A percentile compares a stretch with the other conserved stretches of the same genome.
phyloP scores from a whole-genome alignment of 2,329 filamentous ascomycete genomes.

The Juglanconis sp. region DNA sequence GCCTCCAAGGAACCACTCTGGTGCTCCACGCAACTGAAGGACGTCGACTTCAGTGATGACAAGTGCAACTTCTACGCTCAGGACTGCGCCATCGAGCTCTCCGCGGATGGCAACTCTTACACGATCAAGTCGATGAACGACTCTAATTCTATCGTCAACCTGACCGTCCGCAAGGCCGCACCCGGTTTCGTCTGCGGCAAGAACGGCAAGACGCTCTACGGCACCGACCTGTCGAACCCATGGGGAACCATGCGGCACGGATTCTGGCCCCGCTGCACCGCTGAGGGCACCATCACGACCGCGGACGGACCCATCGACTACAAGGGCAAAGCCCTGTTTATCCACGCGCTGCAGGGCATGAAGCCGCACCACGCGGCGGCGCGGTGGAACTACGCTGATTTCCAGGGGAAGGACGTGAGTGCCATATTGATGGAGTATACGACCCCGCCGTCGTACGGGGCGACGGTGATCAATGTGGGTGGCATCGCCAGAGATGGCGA shows the following conservation, averaged over 20 bases:
- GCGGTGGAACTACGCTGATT: constrained; percentile 90
- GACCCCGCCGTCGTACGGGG: constrained; percentile 88
- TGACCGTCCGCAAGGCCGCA: constrained; percentile 71
- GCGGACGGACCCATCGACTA: constrained; percentile 78
- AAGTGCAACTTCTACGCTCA: constrained; percentile 82
- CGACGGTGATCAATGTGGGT: constrained; percentile 78
- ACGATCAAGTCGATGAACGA: constrained; percentile 89
- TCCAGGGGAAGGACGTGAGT: constrained; percentile 82
- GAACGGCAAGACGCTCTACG: constrained; percentile 79
- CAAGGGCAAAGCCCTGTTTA: constrained; percentile 74
- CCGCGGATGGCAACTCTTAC: constrained; percentile 77
- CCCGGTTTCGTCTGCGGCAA: constrained; percentile 84
- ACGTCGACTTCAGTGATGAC: constrained; percentile 81
- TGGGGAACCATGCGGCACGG: constrained; percentile 91
- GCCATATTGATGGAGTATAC: constrained; percentile 95
- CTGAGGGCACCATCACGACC: constrained; percentile 81
- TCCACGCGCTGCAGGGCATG: constrained; percentile 92
- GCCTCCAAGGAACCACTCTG: constrained; percentile 72
- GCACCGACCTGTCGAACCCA: constrained; percentile 78
- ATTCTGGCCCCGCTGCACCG: constrained; percentile 87
- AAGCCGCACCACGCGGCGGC: constrained; percentile 95
- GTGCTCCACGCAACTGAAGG: constrained; percentile 75
- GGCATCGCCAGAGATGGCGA: constrained; percentile 78
- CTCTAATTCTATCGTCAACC: constrained; percentile 75
- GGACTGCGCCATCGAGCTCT: constrained; percentile 79